Conservation (phyloP, 345 rosid genomes). For the Acer saccharum region DNA sequence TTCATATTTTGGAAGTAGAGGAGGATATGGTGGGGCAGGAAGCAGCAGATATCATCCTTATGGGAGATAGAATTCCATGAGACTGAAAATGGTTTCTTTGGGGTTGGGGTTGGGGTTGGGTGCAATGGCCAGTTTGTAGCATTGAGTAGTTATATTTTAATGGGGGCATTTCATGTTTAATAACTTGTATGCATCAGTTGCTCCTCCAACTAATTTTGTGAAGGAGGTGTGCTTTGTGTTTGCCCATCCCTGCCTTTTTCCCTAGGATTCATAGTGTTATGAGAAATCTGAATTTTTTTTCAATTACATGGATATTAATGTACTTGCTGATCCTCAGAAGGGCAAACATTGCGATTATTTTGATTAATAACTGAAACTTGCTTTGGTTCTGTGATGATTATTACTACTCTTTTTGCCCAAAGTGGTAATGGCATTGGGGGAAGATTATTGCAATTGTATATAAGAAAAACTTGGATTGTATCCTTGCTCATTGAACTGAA, state of each 20-base stretch:
- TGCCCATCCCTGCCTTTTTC: not conserved
- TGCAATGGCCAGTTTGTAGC: slow-evolving; percentile 16
- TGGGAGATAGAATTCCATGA: slow-evolving; percentile 54
- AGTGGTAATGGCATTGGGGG: not conserved
- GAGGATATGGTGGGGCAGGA: slow-evolving; percentile 66
- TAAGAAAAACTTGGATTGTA: too few species aligned
- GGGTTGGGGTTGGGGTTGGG: not conserved
- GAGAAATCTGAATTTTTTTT: not conserved
- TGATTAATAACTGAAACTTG: not conserved
- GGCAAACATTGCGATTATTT: slow-evolving; percentile 9
- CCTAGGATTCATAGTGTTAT: not conserved
- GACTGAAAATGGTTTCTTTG: not conserved
- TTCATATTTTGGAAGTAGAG: slow-evolving; percentile 45
- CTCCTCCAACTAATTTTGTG: not conserved
- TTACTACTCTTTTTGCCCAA: not conserved
- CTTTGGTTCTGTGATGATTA: not conserved
- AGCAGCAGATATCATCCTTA: slow-evolving; percentile 87
- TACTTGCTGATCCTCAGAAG: not conserved
- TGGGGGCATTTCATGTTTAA: not conserved
- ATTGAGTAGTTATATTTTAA: slow-evolving; percentile 2
- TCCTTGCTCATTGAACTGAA: too few species aligned
- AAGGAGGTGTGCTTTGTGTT: not conserved
- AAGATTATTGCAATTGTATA: not conserved
- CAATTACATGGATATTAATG: not conserved
- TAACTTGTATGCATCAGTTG: not conserved